phyloP scores from a whole-genome alignment of 2,329 filamentous ascomycete genomes.

The Macrophomina phaseolina region DNA sequence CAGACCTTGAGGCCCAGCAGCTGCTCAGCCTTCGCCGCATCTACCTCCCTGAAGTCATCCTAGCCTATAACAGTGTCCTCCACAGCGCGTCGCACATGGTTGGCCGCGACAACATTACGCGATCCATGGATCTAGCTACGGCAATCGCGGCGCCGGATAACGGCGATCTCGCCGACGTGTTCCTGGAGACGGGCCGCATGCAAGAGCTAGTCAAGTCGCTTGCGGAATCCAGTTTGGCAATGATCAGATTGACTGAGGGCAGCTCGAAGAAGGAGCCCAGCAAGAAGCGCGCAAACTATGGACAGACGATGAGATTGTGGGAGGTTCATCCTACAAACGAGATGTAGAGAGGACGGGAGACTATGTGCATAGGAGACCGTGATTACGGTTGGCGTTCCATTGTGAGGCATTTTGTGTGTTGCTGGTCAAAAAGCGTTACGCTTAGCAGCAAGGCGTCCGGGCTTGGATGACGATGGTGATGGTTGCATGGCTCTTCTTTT shows the following conservation, averaged over 20 bases:
- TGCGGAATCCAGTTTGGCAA: constrained; percentile 76
- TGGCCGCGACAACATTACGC: constrained; percentile 76
- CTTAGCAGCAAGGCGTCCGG: constrained; percentile 20
- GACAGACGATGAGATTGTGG: constrained; percentile 26
- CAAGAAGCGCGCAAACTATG: constrained; percentile 20
- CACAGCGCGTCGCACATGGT: constrained; percentile 78
- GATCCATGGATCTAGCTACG: constrained; percentile 85
- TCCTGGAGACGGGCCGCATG: constrained; percentile 51
- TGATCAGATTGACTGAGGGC: constrained; percentile 48
- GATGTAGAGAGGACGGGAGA: no score
- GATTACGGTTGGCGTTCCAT: no score
- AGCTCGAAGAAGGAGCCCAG: constrained; percentile 19
- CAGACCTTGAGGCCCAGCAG: constrained; percentile 64
- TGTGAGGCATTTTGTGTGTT: neutral
- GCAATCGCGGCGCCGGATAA: constrained; percentile 62
- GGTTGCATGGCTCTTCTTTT: neutral
- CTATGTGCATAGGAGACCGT: neutral
- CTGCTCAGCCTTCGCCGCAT: constrained; percentile 70
- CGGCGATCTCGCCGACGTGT: constrained; percentile 43
- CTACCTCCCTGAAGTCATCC: constrained; percentile 84
- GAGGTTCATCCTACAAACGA: constrained; percentile 6
- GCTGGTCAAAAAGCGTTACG: constrained; percentile 6
- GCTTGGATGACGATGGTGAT: neutral
- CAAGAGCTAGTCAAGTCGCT: constrained; percentile 62
- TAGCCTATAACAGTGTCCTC: constrained; percentile 82